Percentiles rank a stretch among this genome's conserved stretches.
Conservation (phyloP, 768 basidiomycete species). For the Tricholoma sp. region DNA sequence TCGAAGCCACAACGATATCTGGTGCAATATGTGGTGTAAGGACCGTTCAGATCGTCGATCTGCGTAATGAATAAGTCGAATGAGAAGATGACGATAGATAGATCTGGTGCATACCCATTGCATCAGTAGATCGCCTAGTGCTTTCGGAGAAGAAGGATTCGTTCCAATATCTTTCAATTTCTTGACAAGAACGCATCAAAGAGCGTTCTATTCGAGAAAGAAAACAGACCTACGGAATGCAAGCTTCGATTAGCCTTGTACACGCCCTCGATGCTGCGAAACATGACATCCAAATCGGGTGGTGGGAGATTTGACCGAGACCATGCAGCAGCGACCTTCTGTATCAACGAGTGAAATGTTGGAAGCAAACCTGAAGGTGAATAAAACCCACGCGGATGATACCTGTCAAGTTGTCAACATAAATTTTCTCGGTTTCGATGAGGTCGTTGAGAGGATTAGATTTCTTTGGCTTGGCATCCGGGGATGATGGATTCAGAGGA, state of each 20-base stretch:
- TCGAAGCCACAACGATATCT: conserved; percentile 80
- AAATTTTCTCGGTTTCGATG: conserved; percentile 88
- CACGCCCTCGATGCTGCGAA: conserved; percentile 85
- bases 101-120: conserved; percentile 76
- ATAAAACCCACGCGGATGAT: conserved; percentile 75
- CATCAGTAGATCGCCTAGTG: conserved; percentile 92
- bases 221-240: conserved; percentile 47
- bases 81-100: conserved; percentile 1
- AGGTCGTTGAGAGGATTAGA: conserved; percentile 86
- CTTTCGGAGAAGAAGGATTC: conserved; percentile 89
- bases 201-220: background rate
- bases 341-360: conserved; percentile 11
- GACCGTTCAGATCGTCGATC: conserved; percentile 88
- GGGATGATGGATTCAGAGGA: conserved; percentile 21
- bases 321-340: conserved; percentile 99
- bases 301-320: conserved; percentile 93
- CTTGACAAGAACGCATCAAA: conserved; percentile 35
- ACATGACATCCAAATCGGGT: conserved; percentile 87
- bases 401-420: conserved; percentile 85
- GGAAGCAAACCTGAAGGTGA: conserved; percentile 2
- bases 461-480: conserved; percentile 53
- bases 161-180: conserved; percentile 93
- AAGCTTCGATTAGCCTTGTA: conserved; percentile 89
- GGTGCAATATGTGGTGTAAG: conserved; percentile 78
- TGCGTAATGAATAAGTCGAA: conserved; percentile 27